Evolutionary conservation across 306 rosid genomes (phyloP), one percentile per base, ranked within the genome.

Genomic region (Vigna reflexopilosa): DNA sequence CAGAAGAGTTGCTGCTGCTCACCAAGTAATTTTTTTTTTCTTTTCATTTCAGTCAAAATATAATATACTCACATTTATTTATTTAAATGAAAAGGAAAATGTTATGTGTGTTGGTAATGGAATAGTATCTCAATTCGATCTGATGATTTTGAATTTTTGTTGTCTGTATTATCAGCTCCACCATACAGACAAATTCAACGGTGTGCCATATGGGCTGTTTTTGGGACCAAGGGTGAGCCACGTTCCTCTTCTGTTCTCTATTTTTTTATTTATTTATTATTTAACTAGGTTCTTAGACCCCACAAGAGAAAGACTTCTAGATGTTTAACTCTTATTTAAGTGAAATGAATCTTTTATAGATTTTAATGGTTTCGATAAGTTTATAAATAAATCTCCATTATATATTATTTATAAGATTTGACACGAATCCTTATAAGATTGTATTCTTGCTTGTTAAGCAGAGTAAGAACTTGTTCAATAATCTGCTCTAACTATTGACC

Each of bases 121-220:
- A 56, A 17, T 3, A 20, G 45, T 82, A 79, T 84, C 67, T 61
- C 2, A 54, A 19, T 19, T 54, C 0, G 44, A 73, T 72, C 5
- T 38, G 51, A 24, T 70, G 14, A 7, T 24, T 52, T 65, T 71
- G 77, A 76, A 15, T 83, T 84, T 83, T 82, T 73, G 76, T 83
- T 83, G 64, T 81, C 19, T 81, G 73, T 52, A 56, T 26, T 70
- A 9, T 42, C 85, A 95, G 99, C 93, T 95, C 48, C 99, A 95
- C 79, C 99, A 93, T 77, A 83, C 97, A 4, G 99, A 93, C 71
- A 93, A 91, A 81, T 95, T 95, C 89, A 36, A 88, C 1, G 98
- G 99, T 58, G 98, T 93, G 12, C 99, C 99, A 14, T 95, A 93
- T 62, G 99, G 99, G 38, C 85, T 95, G 80, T 95, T 95, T 88